Conservation (phyloP, 495 filamentous ascomycete genomes). For the Massariosphaeria phaeospora region DNA sequence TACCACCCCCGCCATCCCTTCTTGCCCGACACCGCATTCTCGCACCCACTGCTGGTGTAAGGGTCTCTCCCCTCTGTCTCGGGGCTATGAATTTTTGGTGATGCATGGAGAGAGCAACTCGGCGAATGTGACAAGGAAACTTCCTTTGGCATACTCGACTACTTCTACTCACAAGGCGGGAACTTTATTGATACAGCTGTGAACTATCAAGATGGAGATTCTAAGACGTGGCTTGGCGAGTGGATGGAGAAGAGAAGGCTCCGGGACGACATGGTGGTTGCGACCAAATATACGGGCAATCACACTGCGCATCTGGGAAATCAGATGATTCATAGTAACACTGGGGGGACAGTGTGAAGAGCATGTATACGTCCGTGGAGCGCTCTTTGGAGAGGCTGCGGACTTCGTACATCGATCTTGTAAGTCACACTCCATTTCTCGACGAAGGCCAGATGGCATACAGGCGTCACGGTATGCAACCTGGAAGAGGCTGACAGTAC, state of each 20-base stretch:
- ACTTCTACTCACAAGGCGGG: slow-evolving; percentile 60
- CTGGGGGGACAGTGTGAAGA: slow-evolving; percentile 49
- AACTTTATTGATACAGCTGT: slow-evolving; percentile 78
- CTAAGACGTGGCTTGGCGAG: slow-evolving; percentile 70
- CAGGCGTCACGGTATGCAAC: no score
- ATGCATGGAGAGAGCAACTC: slow-evolving; percentile 48
- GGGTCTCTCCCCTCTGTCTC: slow-evolving; percentile 56
- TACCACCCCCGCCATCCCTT: slow-evolving; percentile 20
- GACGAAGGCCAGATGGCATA: no score
- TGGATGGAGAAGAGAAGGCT: slow-evolving; percentile 57
- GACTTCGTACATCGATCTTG: slow-evolving; percentile 61
- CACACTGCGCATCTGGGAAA: slow-evolving; percentile 2
- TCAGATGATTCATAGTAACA: no score
- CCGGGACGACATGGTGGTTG: slow-evolving; percentile 62
- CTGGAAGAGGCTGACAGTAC: no score
- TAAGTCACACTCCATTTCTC: no score
- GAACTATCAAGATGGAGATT: slow-evolving; percentile 64
- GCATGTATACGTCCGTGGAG: slow-evolving; percentile 52
- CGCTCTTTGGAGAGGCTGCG: slow-evolving; percentile 56
- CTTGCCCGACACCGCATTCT: slow-evolving; percentile 44
- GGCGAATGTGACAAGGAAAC: slow-evolving; percentile 58
- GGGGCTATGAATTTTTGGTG: slow-evolving; percentile 62
- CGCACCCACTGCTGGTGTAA: slow-evolving; percentile 53
- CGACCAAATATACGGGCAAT: slow-evolving; percentile 60
- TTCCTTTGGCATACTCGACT: slow-evolving; percentile 60